phyloP scores from a whole-genome alignment of 2,329 filamentous ascomycete species.

The Stagonosporopsis vannaccii region DNA sequence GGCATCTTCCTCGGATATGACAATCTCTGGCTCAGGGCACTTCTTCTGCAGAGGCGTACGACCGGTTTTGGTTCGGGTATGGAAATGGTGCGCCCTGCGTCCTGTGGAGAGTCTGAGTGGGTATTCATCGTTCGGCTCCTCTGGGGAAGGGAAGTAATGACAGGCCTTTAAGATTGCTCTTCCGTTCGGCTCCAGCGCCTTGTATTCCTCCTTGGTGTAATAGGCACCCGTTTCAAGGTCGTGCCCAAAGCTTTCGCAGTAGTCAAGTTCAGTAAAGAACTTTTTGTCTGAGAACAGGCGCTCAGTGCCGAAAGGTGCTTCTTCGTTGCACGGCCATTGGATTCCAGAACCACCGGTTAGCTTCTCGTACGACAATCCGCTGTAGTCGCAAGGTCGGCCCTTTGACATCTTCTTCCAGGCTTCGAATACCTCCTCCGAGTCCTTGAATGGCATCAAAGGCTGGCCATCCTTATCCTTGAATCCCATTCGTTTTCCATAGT shows the following conservation, averaged over 20 bases:
- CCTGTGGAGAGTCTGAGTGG: slow-evolving; percentile 13
- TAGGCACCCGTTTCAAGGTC: slow-evolving; percentile 17
- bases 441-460: slow-evolving; percentile 10
- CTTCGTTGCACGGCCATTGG: slow-evolving; percentile 19
- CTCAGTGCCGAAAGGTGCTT: slow-evolving; percentile 15
- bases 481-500: slow-evolving; percentile 17
- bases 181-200: slow-evolving; percentile 7
- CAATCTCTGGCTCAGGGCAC: slow-evolving; percentile 9
- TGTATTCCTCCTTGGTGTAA: slow-evolving; percentile 17
- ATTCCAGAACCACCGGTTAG: slow-evolving; percentile 16
- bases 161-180: slow-evolving; percentile 15
- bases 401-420: slow-evolving; percentile 19
- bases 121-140: slow-evolving; percentile 16
- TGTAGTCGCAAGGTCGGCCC: slow-evolving; percentile 16
- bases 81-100: slow-evolving; percentile 8
- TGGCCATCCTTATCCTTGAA: slow-evolving; percentile 18
- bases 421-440: slow-evolving; percentile 15
- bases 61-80: slow-evolving; percentile 14
- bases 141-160: slow-evolving; percentile 9
- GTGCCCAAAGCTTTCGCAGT: slow-evolving; percentile 19
- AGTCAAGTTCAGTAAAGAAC: slow-evolving; percentile 15
- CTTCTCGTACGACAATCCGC: slow-evolving; percentile 16
- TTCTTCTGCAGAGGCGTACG: slow-evolving; percentile 12
- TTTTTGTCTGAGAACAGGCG: slow-evolving; percentile 15
- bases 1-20: slow-evolving; percentile 11